These are phyloP conservation scores for Vachellia collinsii DNA, from an alignment of 306 rosid genomes.

Conservation along the genomic window DNA sequence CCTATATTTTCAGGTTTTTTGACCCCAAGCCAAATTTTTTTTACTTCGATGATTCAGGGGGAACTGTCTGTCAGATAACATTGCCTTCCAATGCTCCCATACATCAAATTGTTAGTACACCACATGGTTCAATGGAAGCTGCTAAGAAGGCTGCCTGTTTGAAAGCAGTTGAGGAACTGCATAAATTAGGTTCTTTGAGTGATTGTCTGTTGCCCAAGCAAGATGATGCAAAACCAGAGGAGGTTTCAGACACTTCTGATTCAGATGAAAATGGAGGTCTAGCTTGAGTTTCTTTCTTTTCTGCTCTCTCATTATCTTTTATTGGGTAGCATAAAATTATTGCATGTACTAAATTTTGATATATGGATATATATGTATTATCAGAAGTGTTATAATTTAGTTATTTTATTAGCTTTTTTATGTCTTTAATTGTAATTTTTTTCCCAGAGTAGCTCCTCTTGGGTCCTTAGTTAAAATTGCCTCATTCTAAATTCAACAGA, in stretches of 20 bases:
- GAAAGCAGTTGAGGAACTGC: conserved; percentile 84
- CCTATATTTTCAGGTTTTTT: conserved; percentile 69
- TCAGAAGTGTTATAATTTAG: not conserved
- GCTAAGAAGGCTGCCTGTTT: conserved; percentile 86
- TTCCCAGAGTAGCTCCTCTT: not conserved
- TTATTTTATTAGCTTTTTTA: not conserved
- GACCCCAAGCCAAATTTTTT: conserved; percentile 74
- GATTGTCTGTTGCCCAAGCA: conserved; percentile 76
- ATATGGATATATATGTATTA: not conserved
- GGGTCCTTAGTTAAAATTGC: not conserved
- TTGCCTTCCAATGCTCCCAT: conserved; percentile 91
- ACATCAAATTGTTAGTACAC: conserved; percentile 54
- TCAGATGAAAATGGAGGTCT: conserved; percentile 69
- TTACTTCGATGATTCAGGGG: conserved; percentile 75
- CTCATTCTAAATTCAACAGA: not conserved
- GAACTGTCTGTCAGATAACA: conserved; percentile 68
- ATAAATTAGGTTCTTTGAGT: conserved; percentile 75
- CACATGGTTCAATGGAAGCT: conserved; percentile 69
- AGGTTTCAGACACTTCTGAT: conserved; percentile 52
- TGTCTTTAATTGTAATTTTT: not conserved
- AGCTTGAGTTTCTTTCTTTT: conserved; percentile 33
- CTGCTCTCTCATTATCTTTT: conserved; percentile 34
- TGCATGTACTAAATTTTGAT: conserved; percentile 29
- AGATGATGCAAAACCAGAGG: conserved; percentile 50
- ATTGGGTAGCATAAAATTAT: conserved; percentile 29